Percentiles rank a stretch among this genome's conserved stretches.
These are phyloP conservation scores for Cladosporium sp. DNA, from an alignment of 2,329 filamentous ascomycete genomes.

Conservation along the genomic window DNA sequence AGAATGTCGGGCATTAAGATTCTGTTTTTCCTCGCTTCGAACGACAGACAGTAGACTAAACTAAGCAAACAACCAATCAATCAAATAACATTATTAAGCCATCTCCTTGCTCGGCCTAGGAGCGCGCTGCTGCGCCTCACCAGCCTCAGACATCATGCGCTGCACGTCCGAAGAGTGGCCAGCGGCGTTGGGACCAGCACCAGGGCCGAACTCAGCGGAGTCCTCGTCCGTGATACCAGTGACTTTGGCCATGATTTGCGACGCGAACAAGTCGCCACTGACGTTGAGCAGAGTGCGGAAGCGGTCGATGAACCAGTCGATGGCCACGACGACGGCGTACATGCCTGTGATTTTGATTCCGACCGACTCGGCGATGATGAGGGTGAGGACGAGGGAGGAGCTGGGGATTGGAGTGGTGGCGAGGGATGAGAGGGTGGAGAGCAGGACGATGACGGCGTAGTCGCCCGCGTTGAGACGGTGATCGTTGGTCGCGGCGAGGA, in stretches of 20 bases:
- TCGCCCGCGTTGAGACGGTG: constrained; percentile 39
- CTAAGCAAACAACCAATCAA: background rate
- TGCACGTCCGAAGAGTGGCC: background rate
- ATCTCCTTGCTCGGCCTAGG: background rate
- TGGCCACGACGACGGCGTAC: constrained; percentile 51
- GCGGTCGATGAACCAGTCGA: constrained; percentile 54
- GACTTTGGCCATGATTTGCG: constrained; percentile 36
- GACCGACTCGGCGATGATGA: constrained; percentile 48
- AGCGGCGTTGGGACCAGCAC: too few species aligned
- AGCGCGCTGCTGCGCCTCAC: background rate
- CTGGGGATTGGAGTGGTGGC: constrained; percentile 52
- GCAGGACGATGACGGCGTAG: constrained; percentile 47
- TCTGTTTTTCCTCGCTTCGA: too few species aligned
- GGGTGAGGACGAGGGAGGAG: constrained; percentile 48
- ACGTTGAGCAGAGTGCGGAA: constrained; percentile 52
- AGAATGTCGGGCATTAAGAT: too few species aligned
- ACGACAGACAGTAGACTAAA: too few species aligned
- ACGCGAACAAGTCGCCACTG: constrained; percentile 47
- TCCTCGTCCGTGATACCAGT: constrained; percentile 32
- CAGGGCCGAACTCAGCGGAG: background rate
- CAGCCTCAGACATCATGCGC: constrained; percentile 3
- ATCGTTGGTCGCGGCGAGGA: constrained; percentile 49
- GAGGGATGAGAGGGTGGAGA: constrained; percentile 50
- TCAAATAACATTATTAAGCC: background rate
- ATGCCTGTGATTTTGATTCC: constrained; percentile 45